Conservation (phyloP, 139 green algal species). For the Zygnema circumcarinatum region DNA sequence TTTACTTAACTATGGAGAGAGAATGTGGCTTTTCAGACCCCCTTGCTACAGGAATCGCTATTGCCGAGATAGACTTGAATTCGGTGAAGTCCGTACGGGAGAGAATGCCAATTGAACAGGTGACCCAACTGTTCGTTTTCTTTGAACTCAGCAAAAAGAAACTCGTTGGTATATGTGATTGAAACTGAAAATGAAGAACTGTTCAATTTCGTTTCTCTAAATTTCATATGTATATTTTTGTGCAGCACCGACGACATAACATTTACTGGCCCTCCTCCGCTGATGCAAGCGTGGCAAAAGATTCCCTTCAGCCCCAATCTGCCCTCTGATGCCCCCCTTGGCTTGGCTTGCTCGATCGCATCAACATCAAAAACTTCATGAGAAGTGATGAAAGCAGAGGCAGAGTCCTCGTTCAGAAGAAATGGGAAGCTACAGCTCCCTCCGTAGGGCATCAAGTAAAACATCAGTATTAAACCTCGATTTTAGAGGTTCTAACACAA, state of each 20-base stretch:
- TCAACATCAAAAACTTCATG: too few relatives aligned
- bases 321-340: neutral
- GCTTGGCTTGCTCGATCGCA: too few relatives aligned
- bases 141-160: neutral
- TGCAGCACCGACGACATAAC: constrained; percentile 28
- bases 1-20: neutral
- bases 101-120: constrained; percentile 20
- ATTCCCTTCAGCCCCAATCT: neutral
- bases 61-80: constrained; percentile 15
- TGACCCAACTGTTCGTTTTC: neutral
- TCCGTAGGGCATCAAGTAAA: too few relatives aligned
- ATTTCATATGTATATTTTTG: neutral
- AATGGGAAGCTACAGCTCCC: too few relatives aligned
- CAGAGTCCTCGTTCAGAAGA: too few relatives aligned
- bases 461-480: too few relatives aligned
- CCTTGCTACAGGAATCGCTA: constrained; percentile 27
- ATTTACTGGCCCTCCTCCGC: neutral
- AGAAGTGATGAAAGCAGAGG: too few relatives aligned
- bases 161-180: neutral
- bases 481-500: too few relatives aligned
- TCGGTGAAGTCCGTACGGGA: neutral
- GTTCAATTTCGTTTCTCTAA: neutral
- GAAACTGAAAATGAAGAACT: neutral
- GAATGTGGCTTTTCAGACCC: neutral
- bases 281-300: neutral